Evolutionary conservation across 768 basidiomycete genomes (phyloP).

Genomic region (Mycena crocata): DNA sequence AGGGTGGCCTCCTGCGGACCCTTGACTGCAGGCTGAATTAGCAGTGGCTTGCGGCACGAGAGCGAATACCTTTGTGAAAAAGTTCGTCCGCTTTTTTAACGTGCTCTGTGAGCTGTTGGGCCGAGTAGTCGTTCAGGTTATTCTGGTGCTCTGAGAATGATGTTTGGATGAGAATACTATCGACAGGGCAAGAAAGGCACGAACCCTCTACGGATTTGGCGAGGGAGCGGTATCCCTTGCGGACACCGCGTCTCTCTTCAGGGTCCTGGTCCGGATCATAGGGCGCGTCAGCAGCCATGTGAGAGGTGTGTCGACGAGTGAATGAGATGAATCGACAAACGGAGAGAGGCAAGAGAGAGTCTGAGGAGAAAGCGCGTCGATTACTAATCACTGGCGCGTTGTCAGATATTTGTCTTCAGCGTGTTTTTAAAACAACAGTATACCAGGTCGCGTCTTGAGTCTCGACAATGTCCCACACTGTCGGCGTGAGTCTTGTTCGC

Average conservation of each 20-base stretch:
- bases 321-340: too few relatives aligned
- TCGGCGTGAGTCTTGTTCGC: slow-evolving; percentile 1
- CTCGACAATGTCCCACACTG: slow-evolving; percentile 39
- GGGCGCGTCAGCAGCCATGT: slow-evolving; percentile 47
- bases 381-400: background rate
- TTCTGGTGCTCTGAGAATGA: slow-evolving; percentile 53
- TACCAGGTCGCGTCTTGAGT: background rate
- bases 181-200: slow-evolving; percentile 23
- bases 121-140: slow-evolving; percentile 66
- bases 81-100: slow-evolving; percentile 69
- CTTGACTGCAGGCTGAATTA: slow-evolving; percentile 59
- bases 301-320: background rate
- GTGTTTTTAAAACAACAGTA: background rate
- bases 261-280: slow-evolving; percentile 91
- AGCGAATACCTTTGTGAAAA: slow-evolving; percentile 69
- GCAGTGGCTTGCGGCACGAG: background rate
- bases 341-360: too few relatives aligned
- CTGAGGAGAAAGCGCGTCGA: background rate
- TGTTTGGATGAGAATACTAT: background rate
- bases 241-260: slow-evolving; percentile 78
- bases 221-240: slow-evolving; percentile 79
- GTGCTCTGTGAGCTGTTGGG: slow-evolving; percentile 66
- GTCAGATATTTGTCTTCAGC: background rate
- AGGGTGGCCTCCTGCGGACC: slow-evolving; percentile 90
- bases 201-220: slow-evolving; percentile 74